Evolutionary conservation across 257 asterid species (phyloP).

Genomic region (Jacaranda mimosifolia): DNA sequence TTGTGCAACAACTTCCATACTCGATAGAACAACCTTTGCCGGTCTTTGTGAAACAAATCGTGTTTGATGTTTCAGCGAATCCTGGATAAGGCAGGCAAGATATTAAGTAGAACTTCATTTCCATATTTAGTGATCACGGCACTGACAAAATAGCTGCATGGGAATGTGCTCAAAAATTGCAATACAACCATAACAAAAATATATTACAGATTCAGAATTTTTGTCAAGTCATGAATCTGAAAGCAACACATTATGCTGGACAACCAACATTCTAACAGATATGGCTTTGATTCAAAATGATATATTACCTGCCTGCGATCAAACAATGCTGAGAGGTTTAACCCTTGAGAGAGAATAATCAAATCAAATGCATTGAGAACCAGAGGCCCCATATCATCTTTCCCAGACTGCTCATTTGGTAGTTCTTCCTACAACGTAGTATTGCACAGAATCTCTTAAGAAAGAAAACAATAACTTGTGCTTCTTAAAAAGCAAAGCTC

Average conservation of each 20-base stretch:
- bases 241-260: neutral
- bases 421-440: conserved; percentile 66
- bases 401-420: conserved; percentile 59
- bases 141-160: conserved; percentile 1
- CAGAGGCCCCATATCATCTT: conserved; percentile 83
- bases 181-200: neutral
- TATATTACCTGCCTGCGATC: conserved; percentile 82
- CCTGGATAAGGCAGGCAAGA: conserved; percentile 54
- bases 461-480: conserved; percentile 10
- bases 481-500: neutral
- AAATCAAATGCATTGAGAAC: conserved; percentile 94
- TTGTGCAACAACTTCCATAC: conserved; percentile 98
- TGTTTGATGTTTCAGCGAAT: conserved; percentile 80
- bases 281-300: neutral
- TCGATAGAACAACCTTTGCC: conserved; percentile 85
- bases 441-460: conserved; percentile 30
- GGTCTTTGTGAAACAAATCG: conserved; percentile 93
- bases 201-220: too few relatives aligned
- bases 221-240: neutral
- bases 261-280: conserved; percentile 1
- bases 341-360: conserved; percentile 94
- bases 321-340: conserved; percentile 84
- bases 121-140: conserved; percentile 4
- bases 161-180: neutral
- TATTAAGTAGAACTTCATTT: conserved; percentile 18